phyloP scores from a whole-genome alignment of 2,329 filamentous ascomycete species.

The Phoma sp. region DNA sequence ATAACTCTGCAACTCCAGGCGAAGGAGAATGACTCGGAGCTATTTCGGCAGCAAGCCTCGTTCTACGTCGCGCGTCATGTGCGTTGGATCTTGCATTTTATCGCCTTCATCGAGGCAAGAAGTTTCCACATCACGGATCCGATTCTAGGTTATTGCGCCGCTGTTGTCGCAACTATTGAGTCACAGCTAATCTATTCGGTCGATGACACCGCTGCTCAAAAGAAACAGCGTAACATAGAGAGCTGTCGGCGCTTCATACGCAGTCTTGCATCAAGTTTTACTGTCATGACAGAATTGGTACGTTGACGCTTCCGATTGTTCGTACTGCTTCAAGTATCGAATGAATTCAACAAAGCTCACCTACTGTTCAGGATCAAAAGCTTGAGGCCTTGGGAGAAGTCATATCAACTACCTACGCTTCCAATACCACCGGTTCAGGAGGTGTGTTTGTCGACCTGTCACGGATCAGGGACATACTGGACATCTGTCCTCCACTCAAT shows the following conservation, averaged over 20 bases:
- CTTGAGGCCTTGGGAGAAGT: no score
- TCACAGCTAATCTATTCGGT: conserved; percentile 3
- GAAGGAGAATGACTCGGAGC: conserved; percentile 1
- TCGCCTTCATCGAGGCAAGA: conserved; percentile 6
- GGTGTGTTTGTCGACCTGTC: conserved; percentile 1
- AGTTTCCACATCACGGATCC: not conserved
- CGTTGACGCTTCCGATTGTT: no score
- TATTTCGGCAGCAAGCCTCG: conserved; percentile 3
- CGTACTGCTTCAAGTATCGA: no score
- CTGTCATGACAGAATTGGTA: not conserved
- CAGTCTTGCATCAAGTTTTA: not conserved
- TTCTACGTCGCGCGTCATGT: conserved; percentile 9
- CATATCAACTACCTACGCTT: not conserved
- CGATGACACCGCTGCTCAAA: not conserved
- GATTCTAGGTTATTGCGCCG: not conserved
- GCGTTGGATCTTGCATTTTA: conserved; percentile 2
- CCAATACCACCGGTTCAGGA: not conserved
- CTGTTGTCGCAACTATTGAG: conserved; percentile 5
- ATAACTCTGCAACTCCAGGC: conserved; percentile 2
- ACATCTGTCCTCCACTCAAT: not conserved
- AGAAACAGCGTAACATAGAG: conserved; percentile 5
- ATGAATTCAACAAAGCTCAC: no score
- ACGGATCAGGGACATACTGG: conserved; percentile 1
- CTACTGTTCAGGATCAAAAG: no score
- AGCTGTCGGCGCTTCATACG: conserved; percentile 6